Evolutionary conservation across 2,329 filamentous ascomycete species (phyloP), one percentile per base, ranked within the genome.

Genomic region (Fusarium armeniacum): DNA sequence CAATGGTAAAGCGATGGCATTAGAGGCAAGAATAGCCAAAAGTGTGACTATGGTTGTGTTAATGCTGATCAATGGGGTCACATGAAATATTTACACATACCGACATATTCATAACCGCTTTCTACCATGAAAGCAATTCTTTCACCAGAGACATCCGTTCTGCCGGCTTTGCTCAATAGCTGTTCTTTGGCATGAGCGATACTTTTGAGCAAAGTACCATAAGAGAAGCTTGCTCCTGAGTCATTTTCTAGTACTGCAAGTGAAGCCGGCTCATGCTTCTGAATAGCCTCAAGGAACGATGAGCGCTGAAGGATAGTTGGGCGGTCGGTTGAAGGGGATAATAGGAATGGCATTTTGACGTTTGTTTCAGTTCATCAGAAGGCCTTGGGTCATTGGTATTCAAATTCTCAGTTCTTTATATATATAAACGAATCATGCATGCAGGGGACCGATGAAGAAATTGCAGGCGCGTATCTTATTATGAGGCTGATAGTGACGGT

Each of bases 71-170:
- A 9, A 11, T 18, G 6, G 5, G 2, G n/a, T 2, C 0, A 18
- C 5, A 6, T 15, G 0, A 7, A 6, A 13, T 0, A 2, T 7
- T 1, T 3, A n/a, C n/a, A 24, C 84, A 79, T 89, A 98, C 95
- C 95, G 83, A 98, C 91, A 89, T 98, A 98, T 82, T 98, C 94
- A 83, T 98, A 98, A 80, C 94, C 91, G 81, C 98, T 98, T 84
- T 98, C 95, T 45, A 97, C 91, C 65, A 99, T 82, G 80, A 98
- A 97, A 9, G 94, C 94, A 71, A 99, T 86, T 70, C 96, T 87
- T 82, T 97, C 89, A 54, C 95, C 95, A 26, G 61, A 64, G 6
- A 64, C 35, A 8, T 58, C 51, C 4, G 32, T 16, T 11, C 15
- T 50, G 0, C 28, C 45, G 0, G 51, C 24, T 7, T 46, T 22